Conservation (phyloP, 176 grass and related monocot genomes). For the Secale cereale region DNA sequence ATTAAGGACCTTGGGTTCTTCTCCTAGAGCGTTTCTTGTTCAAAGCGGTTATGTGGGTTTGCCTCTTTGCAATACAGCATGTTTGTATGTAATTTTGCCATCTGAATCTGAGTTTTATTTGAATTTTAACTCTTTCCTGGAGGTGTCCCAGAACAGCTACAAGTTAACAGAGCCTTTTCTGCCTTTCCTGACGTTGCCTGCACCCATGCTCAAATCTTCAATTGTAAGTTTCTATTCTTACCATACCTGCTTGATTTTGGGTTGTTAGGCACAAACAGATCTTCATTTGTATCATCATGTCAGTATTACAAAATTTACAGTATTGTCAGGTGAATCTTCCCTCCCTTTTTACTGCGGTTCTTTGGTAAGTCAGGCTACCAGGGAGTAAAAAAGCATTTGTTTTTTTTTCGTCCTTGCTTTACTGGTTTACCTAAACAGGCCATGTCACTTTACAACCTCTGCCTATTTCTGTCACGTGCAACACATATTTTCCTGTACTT, state of each 20-base stretch:
- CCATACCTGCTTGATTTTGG: not conserved
- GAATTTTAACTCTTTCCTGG: not conserved
- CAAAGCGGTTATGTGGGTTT: not conserved
- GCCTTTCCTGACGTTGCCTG: not conserved
- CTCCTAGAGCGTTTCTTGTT: not conserved
- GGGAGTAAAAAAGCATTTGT: not conserved
- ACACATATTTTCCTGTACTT: conserved; percentile 1
- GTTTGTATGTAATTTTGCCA: not conserved
- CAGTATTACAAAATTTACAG: not conserved
- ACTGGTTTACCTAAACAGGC: not conserved
- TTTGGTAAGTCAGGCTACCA: not conserved
- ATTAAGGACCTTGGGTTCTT: not conserved
- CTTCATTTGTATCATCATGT: not conserved
- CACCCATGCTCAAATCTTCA: not conserved
- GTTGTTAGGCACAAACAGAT: not conserved
- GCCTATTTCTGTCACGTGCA: not conserved
- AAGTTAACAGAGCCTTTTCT: not conserved
- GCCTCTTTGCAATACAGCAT: not conserved
- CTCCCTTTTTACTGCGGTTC: not conserved
- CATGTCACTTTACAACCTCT: not conserved
- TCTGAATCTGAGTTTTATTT: not conserved
- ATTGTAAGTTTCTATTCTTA: not conserved
- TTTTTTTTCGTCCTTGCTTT: not conserved
- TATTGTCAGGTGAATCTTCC: not conserved
- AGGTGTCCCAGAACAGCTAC: not conserved